Base-by-base conservation (phyloP, 2,329 filamentous ascomycete species). In the Exophiala bonariae region DNA sequence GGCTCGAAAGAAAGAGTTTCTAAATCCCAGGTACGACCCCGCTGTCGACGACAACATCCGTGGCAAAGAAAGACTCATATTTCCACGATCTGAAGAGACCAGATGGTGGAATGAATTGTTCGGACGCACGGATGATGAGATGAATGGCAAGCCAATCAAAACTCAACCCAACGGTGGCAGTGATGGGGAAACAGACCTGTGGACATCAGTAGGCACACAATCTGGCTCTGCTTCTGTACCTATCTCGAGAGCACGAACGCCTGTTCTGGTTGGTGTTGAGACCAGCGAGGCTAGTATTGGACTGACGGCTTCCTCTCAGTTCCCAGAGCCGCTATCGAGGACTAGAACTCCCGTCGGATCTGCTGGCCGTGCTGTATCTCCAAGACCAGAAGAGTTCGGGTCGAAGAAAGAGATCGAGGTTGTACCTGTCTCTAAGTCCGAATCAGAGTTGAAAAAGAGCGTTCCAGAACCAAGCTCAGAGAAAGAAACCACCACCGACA, bases 41-140 rank as follows among this genome's bases (percentile, higher is more conserved):
- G 70, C 74, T 4, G 75, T 91, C 28, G 87, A 96, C 54, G 90
- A 96, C 61, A 83, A 87, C 35, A 76, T 85, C 48, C 82, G 87
- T 46, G 89, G 88, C 3, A 83, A 85, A 49, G 91, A 96, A 64
- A 80, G 90, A 3, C 79, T 99, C 6, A 77, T 99, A 11, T 87
- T 97, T 56, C 92, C 93, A 0, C 77, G 80, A 3, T 72, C 86
- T 1, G 80, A 80, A 10, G 85, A 95, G 52, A 80, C 93, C n/a
- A 80, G 89, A 50, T 99, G 93, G 93, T 99, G 93, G 93, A 79
- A 85, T 56, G 87, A 93, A 61, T 72, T 86, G 1, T 99, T 96
- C 68, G 89, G 89, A 37, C 81, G 91, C 23, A 84, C 84, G 2
- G 89, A 96, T 58, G 82, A 86, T 44, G 93, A 99, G 65, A 97